These are phyloP conservation scores for Theobroma cacao DNA, from an alignment of 345 rosid genomes.

Conservation along the genomic window DNA sequence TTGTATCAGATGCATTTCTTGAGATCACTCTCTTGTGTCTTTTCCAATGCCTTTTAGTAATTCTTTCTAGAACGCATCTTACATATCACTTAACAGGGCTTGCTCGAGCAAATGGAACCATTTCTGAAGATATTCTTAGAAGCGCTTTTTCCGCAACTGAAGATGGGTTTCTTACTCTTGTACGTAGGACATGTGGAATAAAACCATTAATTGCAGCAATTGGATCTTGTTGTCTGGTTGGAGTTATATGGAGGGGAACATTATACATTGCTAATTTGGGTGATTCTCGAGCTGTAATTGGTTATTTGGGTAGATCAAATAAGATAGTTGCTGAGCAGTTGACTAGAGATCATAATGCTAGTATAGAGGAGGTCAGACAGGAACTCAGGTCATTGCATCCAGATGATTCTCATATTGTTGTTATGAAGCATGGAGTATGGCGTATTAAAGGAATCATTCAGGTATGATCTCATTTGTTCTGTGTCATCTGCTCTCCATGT, in stretches of 20 bases:
- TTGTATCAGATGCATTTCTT: background rate
- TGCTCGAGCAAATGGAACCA: slow-evolving; percentile 51
- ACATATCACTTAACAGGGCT: slow-evolving; percentile 41
- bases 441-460: slow-evolving; percentile 98
- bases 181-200: slow-evolving; percentile 56
- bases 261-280: slow-evolving; percentile 86
- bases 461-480: slow-evolving; percentile 40
- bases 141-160: slow-evolving; percentile 79
- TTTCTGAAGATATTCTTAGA: slow-evolving; percentile 71
- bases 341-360: slow-evolving; percentile 84
- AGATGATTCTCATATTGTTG: slow-evolving; percentile 77
- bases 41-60: slow-evolving; percentile 4
- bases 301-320: slow-evolving; percentile 52
- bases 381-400: slow-evolving; percentile 88
- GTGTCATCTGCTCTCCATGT: background rate
- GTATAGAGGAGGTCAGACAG: slow-evolving; percentile 84
- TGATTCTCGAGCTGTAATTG: slow-evolving; percentile 93
- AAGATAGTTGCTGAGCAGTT: slow-evolving; percentile 81
- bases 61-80: background rate
- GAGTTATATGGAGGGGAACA: slow-evolving; percentile 80
- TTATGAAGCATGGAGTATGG: slow-evolving; percentile 90
- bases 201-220: slow-evolving; percentile 83
- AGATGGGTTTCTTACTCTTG: slow-evolving; percentile 88
- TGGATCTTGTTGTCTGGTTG: slow-evolving; percentile 93
- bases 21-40: background rate